These are phyloP conservation scores for Rubus parviflorus DNA, from an alignment of 306 rosid genomes.

Conservation along the genomic window DNA sequence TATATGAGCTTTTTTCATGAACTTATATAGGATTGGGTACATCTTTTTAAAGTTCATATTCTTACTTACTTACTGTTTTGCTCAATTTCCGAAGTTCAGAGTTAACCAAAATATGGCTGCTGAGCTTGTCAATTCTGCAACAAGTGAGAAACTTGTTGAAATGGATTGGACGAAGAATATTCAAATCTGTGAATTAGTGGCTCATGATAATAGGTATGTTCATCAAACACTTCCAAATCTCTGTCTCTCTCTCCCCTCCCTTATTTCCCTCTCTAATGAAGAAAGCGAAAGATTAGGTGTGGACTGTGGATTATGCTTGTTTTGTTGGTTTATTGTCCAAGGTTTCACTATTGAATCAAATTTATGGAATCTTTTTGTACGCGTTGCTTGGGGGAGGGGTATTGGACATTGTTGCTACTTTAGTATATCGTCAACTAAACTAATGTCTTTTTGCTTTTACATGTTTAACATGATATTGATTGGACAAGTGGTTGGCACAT, in stretches of 20 bases:
- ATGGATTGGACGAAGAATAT: slow-evolving; percentile 88
- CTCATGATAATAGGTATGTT: slow-evolving; percentile 74
- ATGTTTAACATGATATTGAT: neutral
- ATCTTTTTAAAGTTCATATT: neutral
- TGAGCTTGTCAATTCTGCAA: slow-evolving; percentile 81
- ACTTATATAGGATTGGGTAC: neutral
- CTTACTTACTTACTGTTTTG: slow-evolving; percentile 11
- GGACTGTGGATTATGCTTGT: neutral
- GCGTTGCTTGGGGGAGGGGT: neutral
- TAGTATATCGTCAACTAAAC: neutral
- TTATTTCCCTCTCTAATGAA: neutral
- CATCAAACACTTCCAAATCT: neutral
- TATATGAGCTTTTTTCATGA: neutral
- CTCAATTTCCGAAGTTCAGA: slow-evolving; percentile 23
- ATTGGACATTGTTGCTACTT: neutral
- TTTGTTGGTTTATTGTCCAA: neutral
- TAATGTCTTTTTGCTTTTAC: neutral
- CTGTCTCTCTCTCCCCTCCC: neutral
- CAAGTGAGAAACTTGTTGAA: slow-evolving; percentile 75
- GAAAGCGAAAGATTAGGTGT: neutral
- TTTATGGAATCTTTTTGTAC: neutral
- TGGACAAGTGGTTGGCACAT: neutral
- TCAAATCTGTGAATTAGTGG: slow-evolving; percentile 84
- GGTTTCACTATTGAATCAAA: neutral
- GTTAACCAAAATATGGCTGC: slow-evolving; percentile 63